Percentiles rank a stretch among this genome's conserved stretches.
phyloP scores from a whole-genome alignment of 129 eudicot genomes.

The Cynara cardunculus region DNA sequence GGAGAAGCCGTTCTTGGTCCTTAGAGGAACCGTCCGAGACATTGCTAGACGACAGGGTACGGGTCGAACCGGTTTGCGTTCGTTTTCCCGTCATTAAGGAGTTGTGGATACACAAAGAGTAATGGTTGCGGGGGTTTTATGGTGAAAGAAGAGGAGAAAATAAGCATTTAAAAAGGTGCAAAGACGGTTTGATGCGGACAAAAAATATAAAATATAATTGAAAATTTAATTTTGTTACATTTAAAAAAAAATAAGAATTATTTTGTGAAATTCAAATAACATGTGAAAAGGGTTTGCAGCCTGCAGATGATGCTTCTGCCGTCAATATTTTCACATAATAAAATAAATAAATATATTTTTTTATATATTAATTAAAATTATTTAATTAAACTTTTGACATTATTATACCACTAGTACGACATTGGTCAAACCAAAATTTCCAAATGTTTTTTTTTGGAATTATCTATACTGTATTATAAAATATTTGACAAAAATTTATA shows the following conservation, averaged over 20 bases:
- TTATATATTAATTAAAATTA: not conserved
- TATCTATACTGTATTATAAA: too few relatives aligned
- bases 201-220: slow-evolving; percentile 9
- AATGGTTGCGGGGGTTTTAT: slow-evolving; percentile 21
- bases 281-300: slow-evolving; percentile 27
- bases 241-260: not conserved
- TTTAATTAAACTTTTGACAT: slow-evolving; percentile 6
- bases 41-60: slow-evolving; percentile 30
- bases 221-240: not conserved
- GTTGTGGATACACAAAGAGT: slow-evolving; percentile 17
- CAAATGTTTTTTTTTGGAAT: too few relatives aligned
- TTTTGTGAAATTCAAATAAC: not conserved
- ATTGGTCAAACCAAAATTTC: slow-evolving; percentile 23
- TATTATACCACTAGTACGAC: slow-evolving; percentile 41
- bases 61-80: slow-evolving; percentile 30
- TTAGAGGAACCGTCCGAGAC: slow-evolving; percentile 31
- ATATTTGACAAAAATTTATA: too few relatives aligned
- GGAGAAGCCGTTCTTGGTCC: slow-evolving; percentile 54
- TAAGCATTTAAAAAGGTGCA: slow-evolving; percentile 18
- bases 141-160: slow-evolving; percentile 9
- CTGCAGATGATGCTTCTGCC: slow-evolving; percentile 24
- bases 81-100: slow-evolving; percentile 43
- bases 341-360: not conserved
- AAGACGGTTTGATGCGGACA: slow-evolving; percentile 52
- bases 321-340: not conserved